phyloP scores from a whole-genome alignment of 768 basidiomycete genomes.

The Candolleomyces efflorescens region DNA sequence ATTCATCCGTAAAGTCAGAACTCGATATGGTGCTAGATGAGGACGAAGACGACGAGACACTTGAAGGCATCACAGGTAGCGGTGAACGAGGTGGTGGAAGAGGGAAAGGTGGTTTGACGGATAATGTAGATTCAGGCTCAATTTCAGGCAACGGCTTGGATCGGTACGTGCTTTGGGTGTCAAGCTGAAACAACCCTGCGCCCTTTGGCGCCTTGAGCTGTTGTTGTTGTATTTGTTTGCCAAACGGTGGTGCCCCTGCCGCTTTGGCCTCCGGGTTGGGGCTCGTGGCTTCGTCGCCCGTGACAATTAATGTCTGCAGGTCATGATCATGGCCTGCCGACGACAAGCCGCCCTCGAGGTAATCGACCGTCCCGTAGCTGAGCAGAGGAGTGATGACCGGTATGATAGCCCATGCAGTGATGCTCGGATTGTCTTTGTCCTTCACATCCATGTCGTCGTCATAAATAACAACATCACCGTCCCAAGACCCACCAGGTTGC shows the following conservation, averaged over 20 bases:
- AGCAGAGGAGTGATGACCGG: slow-evolving; percentile 59
- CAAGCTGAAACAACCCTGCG: slow-evolving; percentile 64
- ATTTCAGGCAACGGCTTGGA: slow-evolving; percentile 54
- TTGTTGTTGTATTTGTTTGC: slow-evolving; percentile 19
- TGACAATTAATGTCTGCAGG: slow-evolving; percentile 48
- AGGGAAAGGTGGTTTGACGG: slow-evolving; percentile 27
- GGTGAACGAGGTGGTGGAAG: slow-evolving; percentile 42
- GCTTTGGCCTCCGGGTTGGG: neutral
- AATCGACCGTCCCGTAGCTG: slow-evolving; percentile 52
- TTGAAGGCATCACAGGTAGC: slow-evolving; percentile 52
- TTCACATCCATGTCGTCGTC: slow-evolving; percentile 73
- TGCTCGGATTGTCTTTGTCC: slow-evolving; percentile 49
- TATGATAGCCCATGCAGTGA: slow-evolving; percentile 70
- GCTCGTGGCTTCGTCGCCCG: slow-evolving; percentile 20
- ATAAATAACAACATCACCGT: slow-evolving; percentile 73
- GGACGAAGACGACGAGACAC: slow-evolving; percentile 30
- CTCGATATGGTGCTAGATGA: slow-evolving; percentile 11
- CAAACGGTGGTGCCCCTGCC: neutral
- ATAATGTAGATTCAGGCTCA: slow-evolving; percentile 40
- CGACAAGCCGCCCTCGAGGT: slow-evolving; percentile 69
- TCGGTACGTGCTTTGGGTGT: slow-evolving; percentile 51
- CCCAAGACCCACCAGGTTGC: slow-evolving; percentile 39
- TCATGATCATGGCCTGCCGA: slow-evolving; percentile 55
- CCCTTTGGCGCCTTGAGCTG: slow-evolving; percentile 14
- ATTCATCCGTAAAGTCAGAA: slow-evolving; percentile 10